Base-by-base conservation (phyloP, 1,139 yeast genomes). In the Scheffersomyces stambukii region DNA sequence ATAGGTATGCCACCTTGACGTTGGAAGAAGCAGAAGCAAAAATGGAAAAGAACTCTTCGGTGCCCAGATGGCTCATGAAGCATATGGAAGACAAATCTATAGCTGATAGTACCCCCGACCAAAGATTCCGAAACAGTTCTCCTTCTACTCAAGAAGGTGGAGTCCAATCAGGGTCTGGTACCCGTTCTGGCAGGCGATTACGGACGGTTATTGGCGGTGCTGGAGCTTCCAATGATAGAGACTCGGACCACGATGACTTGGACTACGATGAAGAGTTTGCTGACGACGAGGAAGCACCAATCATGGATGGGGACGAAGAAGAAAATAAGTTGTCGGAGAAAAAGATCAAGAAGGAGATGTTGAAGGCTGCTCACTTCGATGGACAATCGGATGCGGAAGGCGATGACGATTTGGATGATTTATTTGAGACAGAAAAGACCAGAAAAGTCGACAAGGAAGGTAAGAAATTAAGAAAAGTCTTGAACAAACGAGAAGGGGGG, bases 201-300 rank as follows among this genome's bases (percentile, higher is more conserved):
- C 68, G 73, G 42, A 81, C 88, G 0, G 88, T 79, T 2, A 54
- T 53, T 28, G 81, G 77, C 21, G 77, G 77, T 2, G 58, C 64
- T 8, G 52, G 52, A 13, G 63, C 60, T 14, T 66, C 63, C 11
- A 74, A 66, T 23, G 80, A 70, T 28, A 60, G 79, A 40, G 86
- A 79, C 43, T 81, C 86, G 7, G 95, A 86, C 39, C 89, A 84
- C 41, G 96, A 89, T 43, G 97, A 89, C 50, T 62, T 89, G 43
- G 98, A 91, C 60, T 93, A 73, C 48, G 96, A 91, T 43, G 98
- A 91, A 52, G 97, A 89, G 52, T 91, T 91, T 58, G 97, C 95
- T 13, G 98, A 91, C 56, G 98, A 91, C 54, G 98, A 91, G 60
- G 98, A 91, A 54, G 97, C 97, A 1, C 98, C 98, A 16, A 84